A percentile compares a stretch with the other conserved stretches of the same genome.
Evolutionary conservation across 2,329 filamentous ascomycete species (phyloP).

Genomic region (Keithomyces neogunnii): DNA sequence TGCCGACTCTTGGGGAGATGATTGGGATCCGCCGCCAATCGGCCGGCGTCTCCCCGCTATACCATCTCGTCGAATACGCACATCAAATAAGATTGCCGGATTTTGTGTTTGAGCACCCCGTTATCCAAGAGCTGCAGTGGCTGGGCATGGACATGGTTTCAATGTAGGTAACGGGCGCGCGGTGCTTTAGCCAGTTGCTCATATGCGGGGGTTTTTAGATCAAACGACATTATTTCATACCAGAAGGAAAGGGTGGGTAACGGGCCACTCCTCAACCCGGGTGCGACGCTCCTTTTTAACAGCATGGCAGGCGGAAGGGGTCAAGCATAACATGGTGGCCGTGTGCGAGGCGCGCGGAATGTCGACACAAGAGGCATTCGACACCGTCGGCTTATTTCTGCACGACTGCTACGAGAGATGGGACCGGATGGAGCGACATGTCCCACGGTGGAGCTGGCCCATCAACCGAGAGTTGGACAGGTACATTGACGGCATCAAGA

Average conservation of each 20-base stretch:
- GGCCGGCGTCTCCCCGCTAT: slow-evolving; percentile 12
- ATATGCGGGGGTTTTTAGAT: slow-evolving; percentile 1
- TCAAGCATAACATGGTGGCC: slow-evolving; percentile 14
- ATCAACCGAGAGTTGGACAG: slow-evolving; percentile 8
- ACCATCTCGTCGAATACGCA: slow-evolving; percentile 15
- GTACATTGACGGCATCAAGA: slow-evolving; percentile 16
- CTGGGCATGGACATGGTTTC: slow-evolving; percentile 15
- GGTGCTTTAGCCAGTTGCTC: too few species aligned
- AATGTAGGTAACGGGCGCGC: slow-evolving; percentile 10
- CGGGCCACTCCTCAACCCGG: not conserved
- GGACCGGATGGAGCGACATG: slow-evolving; percentile 8
- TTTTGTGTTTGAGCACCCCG: slow-evolving; percentile 11
- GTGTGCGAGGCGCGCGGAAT: slow-evolving; percentile 10
- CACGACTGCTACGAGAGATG: slow-evolving; percentile 11
- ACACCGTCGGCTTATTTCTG: slow-evolving; percentile 12
- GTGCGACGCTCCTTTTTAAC: not conserved
- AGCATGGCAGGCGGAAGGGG: slow-evolving; percentile 9
- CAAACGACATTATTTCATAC: slow-evolving; percentile 16
- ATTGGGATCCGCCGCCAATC: slow-evolving; percentile 11
- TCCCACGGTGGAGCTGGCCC: slow-evolving; percentile 9
- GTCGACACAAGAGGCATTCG: slow-evolving; percentile 13
- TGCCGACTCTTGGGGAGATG: slow-evolving; percentile 12
- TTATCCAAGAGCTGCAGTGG: slow-evolving; percentile 13
- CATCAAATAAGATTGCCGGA: slow-evolving; percentile 12
- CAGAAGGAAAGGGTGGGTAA: slow-evolving; percentile 13